A percentile compares a stretch with the other conserved stretches of the same genome.
Evolutionary conservation across 2,329 filamentous ascomycete species (phyloP).

Genomic region (Fusarium nisikadoi): DNA sequence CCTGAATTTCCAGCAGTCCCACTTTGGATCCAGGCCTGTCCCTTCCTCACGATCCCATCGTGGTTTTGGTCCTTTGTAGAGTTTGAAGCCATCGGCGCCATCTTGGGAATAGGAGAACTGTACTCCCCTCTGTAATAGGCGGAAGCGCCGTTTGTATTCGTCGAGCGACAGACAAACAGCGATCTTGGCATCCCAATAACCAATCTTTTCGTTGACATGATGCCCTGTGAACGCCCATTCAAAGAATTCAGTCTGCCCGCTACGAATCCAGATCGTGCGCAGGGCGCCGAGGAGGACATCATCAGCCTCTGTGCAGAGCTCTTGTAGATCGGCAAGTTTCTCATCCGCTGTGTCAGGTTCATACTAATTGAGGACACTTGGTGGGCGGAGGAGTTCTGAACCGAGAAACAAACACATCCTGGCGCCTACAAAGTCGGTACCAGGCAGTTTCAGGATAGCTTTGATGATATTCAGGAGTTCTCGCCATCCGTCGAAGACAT

Average conservation of each 20-base stretch:
- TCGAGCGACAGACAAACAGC: neutral
- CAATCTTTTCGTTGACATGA: fast-evolving
- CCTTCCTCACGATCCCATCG: neutral
- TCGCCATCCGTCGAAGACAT: neutral
- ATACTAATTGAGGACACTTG: neutral
- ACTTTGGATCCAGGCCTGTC: neutral
- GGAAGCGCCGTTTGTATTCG: neutral
- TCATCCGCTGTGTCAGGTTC: neutral
- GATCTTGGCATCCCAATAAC: neutral
- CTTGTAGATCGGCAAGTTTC: neutral
- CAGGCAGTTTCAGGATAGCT: neutral
- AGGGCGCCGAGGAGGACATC: neutral
- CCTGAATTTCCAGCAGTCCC: neutral
- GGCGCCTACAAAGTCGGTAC: neutral
- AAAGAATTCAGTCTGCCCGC: neutral
- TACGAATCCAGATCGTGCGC: neutral
- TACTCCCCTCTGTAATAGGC: neutral
- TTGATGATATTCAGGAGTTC: neutral
- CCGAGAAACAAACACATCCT: slow-evolving; percentile 4
- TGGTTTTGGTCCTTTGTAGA: neutral
- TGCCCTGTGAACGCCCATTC: neutral
- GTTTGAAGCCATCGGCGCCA: too few species aligned
- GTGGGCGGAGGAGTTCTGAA: neutral
- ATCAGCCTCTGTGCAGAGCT: slow-evolving; percentile 1
- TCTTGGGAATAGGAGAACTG: too few species aligned